Percentiles rank a stretch among this genome's conserved stretches.
Conservation (phyloP, 2,329 filamentous ascomycete genomes). For the Chaetomium strumarium region DNA sequence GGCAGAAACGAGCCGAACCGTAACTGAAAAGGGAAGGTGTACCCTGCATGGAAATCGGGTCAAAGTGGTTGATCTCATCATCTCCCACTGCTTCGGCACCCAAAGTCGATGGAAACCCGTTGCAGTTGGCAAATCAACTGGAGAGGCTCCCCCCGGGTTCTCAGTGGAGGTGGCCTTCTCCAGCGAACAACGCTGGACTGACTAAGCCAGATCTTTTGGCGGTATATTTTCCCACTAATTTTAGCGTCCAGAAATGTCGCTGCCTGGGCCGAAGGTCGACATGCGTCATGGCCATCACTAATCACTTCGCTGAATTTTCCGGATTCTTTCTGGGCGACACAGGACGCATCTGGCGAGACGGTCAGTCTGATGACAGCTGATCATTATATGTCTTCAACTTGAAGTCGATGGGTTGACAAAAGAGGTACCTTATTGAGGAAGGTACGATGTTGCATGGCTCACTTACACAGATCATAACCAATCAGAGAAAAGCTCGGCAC, state of each 20-base stretch:
- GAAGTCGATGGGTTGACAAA: background rate
- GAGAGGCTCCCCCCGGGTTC: background rate
- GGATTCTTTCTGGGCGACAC: no score
- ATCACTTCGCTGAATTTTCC: background rate
- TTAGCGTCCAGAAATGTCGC: constrained; percentile 10
- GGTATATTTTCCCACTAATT: constrained; percentile 7
- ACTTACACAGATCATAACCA: no score
- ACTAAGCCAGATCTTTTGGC: constrained; percentile 7
- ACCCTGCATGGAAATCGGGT: no score
- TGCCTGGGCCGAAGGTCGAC: constrained; percentile 2
- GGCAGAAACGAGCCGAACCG: no score
- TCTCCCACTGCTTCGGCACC: background rate
- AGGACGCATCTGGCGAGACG: background rate
- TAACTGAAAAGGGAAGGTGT: no score
- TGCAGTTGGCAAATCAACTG: background rate
- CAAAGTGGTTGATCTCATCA: background rate
- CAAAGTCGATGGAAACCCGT: background rate
- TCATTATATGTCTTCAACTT: background rate
- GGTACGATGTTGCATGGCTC: no score
- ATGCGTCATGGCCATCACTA: background rate
- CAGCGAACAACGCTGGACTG: constrained; percentile 3
- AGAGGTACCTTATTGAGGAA: background rate
- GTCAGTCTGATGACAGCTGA: background rate
- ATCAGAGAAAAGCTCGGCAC: no score
- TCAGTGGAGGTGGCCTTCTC: background rate